Base-by-base conservation (phyloP, 306 rosid genomes). In the Cercis canadensis region DNA sequence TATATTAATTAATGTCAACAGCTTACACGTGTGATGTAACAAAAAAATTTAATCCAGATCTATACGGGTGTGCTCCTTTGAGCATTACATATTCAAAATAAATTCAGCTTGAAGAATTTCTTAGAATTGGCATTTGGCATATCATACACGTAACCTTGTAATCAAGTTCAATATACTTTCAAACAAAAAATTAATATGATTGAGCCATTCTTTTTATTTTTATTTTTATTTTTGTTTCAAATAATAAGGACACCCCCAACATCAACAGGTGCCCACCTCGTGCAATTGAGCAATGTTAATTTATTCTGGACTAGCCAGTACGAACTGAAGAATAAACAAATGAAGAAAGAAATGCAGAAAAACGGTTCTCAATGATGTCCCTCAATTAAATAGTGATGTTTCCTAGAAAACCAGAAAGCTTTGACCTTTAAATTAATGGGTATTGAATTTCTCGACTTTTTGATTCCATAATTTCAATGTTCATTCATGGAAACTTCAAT, bases 361-460 rank as follows among this genome's bases (percentile, higher is more conserved):
- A 24, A 24, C 29, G 29, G 3, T 24, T 24, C 29, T 75, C 75
- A 67, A 72, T 34, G 62, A 24, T 84, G 84, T 69, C 70, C 58
- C 79, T 59, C 47, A 47, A 43, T 67, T 69, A 66, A 77, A 54
- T 51, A 76, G 69, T 73, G 71, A 15, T 46, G 41, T 75, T 87
- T 71, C 78, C 84, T 7, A 76, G 83, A 52, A 65, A 57, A 24
- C 52, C 56, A 67, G 52, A 21, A 56, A 51, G 73, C 77, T 74
- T 79, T 76, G 80, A 74, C 67, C n/a, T 57, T 17, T 44, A n/a
- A n/a, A n/a, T n/a, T n/a, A 55, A 66, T 60, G 33, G 77, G 69
- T 56, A 80, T 58, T 59, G 82, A 69, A 58, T 39, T 49, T 66
- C 63, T 81, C 82, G 85, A 79, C 80, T 84, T 76, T 83, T 16